Evolutionary conservation across 2,329 filamentous ascomycete species (phyloP), one percentile per base, ranked within the genome.

Genomic region (Volutella citrinella): DNA sequence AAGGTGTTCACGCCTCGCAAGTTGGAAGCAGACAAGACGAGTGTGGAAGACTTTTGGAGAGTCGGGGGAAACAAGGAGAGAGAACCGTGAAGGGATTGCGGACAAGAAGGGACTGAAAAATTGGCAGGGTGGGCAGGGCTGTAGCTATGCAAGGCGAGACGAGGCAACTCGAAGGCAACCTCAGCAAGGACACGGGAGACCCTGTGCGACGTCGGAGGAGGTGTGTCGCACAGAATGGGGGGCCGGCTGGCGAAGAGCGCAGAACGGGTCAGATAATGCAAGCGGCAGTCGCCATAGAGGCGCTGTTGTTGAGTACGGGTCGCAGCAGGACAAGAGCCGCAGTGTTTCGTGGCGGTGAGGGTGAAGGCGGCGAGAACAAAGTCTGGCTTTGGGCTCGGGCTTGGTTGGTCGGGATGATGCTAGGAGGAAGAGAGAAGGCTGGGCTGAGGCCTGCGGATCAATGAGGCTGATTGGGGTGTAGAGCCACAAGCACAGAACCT

Each of bases 401-500:
- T 21, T 28, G 37, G 32, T 21, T 13, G 27, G 37, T 29, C 39
- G 38, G 34, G 40, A 32, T 33, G 32, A 27, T 36, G 38, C 32
- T 35, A 38, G 37, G 29, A 41, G 39, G 35, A 43, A 36, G 36
- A 34, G 21, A 39, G 36, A 50, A 51, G 49, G 45, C 46, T 52
- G 46, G 46, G 38, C 31, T 24, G 29, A 19, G 36, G 28, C 46
- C 42, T 36, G 42, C 41, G 41, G 36, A 36, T 33, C 30, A 39
- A 48, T 52, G 49, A 52, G 49, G 49, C 49, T 52, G 49, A 51
- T 49, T 39, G 36, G 45, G 49, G n/a, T n/a, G n/a, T n/a, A n/a
- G n/a, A n/a, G n/a, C n/a, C 47, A 37, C 40, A 42, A 36, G 40
- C 32, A 32, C 36, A 35, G 38, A 49, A 44, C 27, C 37, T 31